phyloP scores from a whole-genome alignment of 306 rosid species.

The Acmispon strigosus region DNA sequence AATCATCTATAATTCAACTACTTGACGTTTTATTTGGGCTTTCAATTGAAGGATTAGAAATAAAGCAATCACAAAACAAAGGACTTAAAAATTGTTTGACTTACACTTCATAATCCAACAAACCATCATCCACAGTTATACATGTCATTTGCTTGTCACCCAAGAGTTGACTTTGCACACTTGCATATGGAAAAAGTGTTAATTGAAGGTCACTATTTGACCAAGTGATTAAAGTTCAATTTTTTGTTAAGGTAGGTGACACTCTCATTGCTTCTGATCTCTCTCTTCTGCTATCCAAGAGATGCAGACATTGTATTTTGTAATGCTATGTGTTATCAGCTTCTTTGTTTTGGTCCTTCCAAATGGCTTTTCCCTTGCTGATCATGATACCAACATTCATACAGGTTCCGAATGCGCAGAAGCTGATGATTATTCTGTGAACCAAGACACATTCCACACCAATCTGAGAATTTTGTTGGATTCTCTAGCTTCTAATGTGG shows the following conservation, averaged over 20 bases:
- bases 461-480: slow-evolving; percentile 31
- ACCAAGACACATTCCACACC: slow-evolving; percentile 26
- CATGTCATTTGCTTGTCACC: slow-evolving; percentile 20
- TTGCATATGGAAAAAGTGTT: background rate
- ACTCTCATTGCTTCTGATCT: background rate
- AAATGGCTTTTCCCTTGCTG: slow-evolving; percentile 19
- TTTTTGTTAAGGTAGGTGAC: background rate
- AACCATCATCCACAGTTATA: background rate
- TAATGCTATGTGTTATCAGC: background rate
- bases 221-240: background rate
- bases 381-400: slow-evolving; percentile 19
- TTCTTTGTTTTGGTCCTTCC: slow-evolving; percentile 6
- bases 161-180: slow-evolving; percentile 34
- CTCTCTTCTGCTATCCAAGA: slow-evolving; percentile 10
- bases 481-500: slow-evolving; percentile 32
- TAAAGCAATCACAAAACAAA: background rate
- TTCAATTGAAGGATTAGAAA: background rate
- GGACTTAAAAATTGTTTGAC: slow-evolving; percentile 7
- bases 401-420: slow-evolving; percentile 20
- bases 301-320: slow-evolving; percentile 27
- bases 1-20: slow-evolving; percentile 6
- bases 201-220: background rate
- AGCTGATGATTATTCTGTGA: slow-evolving; percentile 24
- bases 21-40: background rate
- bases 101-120: background rate